Conservation (phyloP, 257 asterid genomes). For the Nicotiana benthamiana region DNA sequence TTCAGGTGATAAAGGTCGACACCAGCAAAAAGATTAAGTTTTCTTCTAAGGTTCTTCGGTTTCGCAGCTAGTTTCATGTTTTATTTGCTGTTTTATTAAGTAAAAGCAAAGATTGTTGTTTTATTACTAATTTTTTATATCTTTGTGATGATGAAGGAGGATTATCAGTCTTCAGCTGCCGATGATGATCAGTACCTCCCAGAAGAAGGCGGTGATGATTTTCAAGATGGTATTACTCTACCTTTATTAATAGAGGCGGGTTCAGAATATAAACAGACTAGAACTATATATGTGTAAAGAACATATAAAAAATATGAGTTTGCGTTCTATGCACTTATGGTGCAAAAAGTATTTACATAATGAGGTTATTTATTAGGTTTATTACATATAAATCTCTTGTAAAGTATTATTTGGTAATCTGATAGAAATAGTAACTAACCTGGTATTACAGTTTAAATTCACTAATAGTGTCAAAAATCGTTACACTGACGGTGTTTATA, state of each 20-base stretch:
- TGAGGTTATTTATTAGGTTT: too few species aligned
- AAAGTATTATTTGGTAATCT: not conserved
- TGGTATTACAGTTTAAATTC: not conserved
- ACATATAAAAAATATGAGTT: not conserved
- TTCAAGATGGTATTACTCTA: constrained; percentile 49
- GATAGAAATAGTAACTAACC: not conserved
- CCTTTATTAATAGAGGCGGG: not conserved
- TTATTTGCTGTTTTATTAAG: not conserved
- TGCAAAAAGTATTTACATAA: too few species aligned
- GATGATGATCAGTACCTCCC: constrained; percentile 35
- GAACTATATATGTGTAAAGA: not conserved
- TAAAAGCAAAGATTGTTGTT: not conserved
- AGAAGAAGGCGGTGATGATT: constrained; percentile 60
- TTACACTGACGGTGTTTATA: not conserved
- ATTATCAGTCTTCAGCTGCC: constrained; percentile 28
- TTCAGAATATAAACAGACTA: not conserved
- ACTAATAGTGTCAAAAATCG: not conserved
- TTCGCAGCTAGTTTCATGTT: not conserved
- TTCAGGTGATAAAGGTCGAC: constrained; percentile 76
- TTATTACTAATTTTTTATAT: not conserved
- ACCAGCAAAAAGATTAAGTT: constrained; percentile 60
- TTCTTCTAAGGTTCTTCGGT: constrained; percentile 44
- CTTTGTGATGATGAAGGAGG: constrained; percentile 43
- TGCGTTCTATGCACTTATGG: not conserved
- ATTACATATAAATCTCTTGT: too few species aligned